These are phyloP conservation scores for Colletotrichum sp. DNA, from an alignment of 2,329 filamentous ascomycete genomes.

Conservation along the genomic window DNA sequence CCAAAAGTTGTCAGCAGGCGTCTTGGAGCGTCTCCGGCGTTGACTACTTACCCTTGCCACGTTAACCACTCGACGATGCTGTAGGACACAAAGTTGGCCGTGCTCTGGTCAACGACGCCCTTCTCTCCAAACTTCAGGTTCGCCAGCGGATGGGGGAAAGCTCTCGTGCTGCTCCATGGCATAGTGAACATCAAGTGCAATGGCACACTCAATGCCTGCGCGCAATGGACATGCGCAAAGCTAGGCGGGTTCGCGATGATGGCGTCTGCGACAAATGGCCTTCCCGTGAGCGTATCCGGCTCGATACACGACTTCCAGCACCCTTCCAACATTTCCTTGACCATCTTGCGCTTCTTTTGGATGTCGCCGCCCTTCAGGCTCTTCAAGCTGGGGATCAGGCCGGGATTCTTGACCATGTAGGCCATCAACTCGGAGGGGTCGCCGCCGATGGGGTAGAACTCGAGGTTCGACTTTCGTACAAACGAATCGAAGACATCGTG, in stretches of 20 bases:
- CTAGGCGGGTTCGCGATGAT: slow-evolving; percentile 58
- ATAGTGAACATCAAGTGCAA: slow-evolving; percentile 62
- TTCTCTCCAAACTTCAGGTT: slow-evolving; percentile 71
- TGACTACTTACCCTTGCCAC: slow-evolving; percentile 65
- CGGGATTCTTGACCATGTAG: slow-evolving; percentile 34
- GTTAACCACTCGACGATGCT: slow-evolving; percentile 77
- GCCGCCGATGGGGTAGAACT: slow-evolving; percentile 62
- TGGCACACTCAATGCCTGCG: slow-evolving; percentile 47
- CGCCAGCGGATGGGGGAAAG: slow-evolving; percentile 75
- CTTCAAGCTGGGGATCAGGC: slow-evolving; percentile 30
- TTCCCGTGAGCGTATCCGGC: slow-evolving; percentile 5
- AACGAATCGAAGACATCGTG: slow-evolving; percentile 55
- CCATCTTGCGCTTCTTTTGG: slow-evolving; percentile 28
- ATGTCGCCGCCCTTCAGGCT: slow-evolving; percentile 31
- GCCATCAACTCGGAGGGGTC: slow-evolving; percentile 49
- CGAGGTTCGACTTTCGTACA: slow-evolving; percentile 50
- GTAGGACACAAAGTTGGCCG: slow-evolving; percentile 74
- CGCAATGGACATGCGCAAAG: slow-evolving; percentile 55
- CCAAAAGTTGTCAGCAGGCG: not conserved
- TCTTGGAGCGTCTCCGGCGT: fast-evolving
- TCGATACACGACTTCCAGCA: slow-evolving; percentile 30
- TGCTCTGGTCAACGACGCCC: slow-evolving; percentile 49
- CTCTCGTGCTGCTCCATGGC: slow-evolving; percentile 77
- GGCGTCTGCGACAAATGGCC: slow-evolving; percentile 52
- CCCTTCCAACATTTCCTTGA: slow-evolving; percentile 27